Base-by-base conservation (phyloP, 495 filamentous ascomycete species). In the Aspergillus biplanus region DNA sequence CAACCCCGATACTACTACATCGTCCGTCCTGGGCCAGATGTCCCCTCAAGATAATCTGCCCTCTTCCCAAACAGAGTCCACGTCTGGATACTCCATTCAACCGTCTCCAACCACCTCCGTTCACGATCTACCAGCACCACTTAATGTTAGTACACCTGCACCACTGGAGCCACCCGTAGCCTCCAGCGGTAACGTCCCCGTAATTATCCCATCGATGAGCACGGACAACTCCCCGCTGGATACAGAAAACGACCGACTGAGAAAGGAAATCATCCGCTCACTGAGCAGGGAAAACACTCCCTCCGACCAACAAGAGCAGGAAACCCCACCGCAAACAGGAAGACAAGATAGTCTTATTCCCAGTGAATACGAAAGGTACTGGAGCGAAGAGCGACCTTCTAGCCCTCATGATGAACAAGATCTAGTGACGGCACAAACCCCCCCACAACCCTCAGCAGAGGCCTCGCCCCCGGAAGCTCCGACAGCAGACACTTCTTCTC, bases 241-340 rank as follows among this genome's bases (percentile, higher is more conserved):
- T 57, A 83, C 87, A 37, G 90, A 96, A 65, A 93, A 84, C 66
- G 92, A 96, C 62, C 83, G 86, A 56, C 74, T 96, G 54, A 78
- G 88, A 33, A 88, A 92, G 64, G 92, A 96, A 65, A 96, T 96
- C 37, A 90, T 93, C 32, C 86, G 85, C 39, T 90, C 86, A n/a
- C 74, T 95, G 12, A 92, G 83, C 66, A 83, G 86, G 9, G 71
- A 80, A 54, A 71, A 71, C 55, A 73, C 67, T 0, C 71, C 73
- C 6, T 75, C 77, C 5, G 69, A 80, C 7, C 72, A 74, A 33
- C 74, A 68, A 2, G 74, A 75, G 7, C 54, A 65, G 11, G 64
- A 47, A 1, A 63, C 64, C 12, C 71, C 69, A 27, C 56, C 73
- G 13, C 68, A 73, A 50, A 65, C 67, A 16, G 63, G 52, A 50